These are phyloP conservation scores for Glycine tomentella DNA, from an alignment of 306 rosid species.

Conservation along the genomic window DNA sequence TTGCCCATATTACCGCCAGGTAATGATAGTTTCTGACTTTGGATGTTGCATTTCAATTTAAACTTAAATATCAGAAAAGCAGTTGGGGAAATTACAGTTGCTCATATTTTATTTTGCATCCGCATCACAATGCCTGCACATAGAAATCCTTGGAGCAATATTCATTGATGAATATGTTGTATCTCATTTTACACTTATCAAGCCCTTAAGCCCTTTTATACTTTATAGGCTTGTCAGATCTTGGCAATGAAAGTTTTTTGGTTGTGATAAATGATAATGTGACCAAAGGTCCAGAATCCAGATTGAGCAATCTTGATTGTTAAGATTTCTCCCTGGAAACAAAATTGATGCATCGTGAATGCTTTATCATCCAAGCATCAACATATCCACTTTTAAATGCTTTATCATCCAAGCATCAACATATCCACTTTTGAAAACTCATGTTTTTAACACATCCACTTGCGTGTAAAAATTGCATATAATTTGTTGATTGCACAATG, in stretches of 20 bases:
- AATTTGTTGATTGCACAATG: constrained; percentile 22
- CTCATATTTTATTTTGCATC: neutral
- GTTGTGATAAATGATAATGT: too few relatives aligned
- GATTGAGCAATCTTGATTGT: constrained; percentile 28
- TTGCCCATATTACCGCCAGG: constrained; percentile 56
- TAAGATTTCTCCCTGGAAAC: constrained; percentile 8
- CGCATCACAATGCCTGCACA: neutral
- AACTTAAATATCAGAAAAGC: constrained; percentile 12
- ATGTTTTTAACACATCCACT: constrained; percentile 17
- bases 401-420: constrained; percentile 20
- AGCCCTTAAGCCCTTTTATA: too few relatives aligned
- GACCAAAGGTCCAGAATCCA: too few relatives aligned
- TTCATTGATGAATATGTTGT: too few relatives aligned
- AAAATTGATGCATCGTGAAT: constrained; percentile 21
- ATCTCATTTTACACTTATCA: too few relatives aligned
- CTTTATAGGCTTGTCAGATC: too few relatives aligned
- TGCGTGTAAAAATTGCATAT: constrained; percentile 36
- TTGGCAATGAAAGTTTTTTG: too few relatives aligned
- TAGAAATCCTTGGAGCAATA: constrained; percentile 23
- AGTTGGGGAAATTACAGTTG: neutral
- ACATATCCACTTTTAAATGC: constrained; percentile 15
- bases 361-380: constrained; percentile 24
- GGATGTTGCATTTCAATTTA: constrained; percentile 5
- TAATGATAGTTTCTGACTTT: constrained; percentile 36
- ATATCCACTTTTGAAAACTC: constrained; percentile 17